Evolutionary conservation across 345 rosid species (phyloP).

Genomic region (Eucalyptus curtisii): DNA sequence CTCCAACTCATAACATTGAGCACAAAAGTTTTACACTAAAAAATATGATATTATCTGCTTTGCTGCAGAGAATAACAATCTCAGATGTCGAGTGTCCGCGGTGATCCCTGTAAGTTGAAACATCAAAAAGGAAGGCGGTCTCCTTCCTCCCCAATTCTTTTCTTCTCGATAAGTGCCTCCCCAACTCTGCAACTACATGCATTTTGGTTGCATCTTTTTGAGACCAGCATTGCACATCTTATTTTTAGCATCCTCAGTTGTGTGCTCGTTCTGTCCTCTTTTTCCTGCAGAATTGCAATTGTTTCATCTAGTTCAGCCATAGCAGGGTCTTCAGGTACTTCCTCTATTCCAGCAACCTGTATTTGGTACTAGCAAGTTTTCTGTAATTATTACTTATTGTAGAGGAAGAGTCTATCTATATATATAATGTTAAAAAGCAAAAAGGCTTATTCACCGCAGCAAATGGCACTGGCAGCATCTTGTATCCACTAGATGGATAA

Average conservation of each 20-base stretch:
- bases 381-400: neutral
- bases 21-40: neutral
- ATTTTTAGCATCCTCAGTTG: neutral
- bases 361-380: too few species aligned
- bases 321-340: neutral
- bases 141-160: neutral
- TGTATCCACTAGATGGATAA: too few species aligned
- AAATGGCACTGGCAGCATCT: too few species aligned
- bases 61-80: neutral
- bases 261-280: neutral
- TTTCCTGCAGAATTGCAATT: neutral
- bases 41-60: neutral
- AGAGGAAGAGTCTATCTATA: neutral
- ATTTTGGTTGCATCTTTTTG: neutral
- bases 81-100: too few species aligned
- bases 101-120: neutral
- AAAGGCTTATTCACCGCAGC: too few species aligned
- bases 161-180: neutral
- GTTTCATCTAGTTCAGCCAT: neutral
- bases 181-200: neutral
- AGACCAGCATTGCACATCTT: neutral
- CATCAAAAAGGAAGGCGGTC: neutral
- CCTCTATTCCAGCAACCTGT: neutral
- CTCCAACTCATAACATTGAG: rapidly evolving
- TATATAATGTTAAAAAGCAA: neutral